A percentile compares a stretch with the other conserved stretches of the same genome.
phyloP scores from a whole-genome alignment of 352 stramenopile genomes.

The Globisporangium abappressorium region DNA sequence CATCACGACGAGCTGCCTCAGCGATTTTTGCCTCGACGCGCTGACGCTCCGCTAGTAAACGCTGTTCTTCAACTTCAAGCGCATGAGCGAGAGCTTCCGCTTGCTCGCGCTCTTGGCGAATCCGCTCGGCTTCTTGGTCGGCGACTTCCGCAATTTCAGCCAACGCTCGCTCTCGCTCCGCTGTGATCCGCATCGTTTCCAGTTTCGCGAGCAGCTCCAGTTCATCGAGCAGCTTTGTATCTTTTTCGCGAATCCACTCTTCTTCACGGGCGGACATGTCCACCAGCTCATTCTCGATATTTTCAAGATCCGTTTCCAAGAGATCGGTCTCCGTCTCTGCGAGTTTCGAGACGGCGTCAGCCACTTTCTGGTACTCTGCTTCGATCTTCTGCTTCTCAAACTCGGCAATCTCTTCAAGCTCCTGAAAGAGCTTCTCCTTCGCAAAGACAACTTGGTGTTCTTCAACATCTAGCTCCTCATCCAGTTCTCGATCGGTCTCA shows the following conservation, averaged over 20 bases:
- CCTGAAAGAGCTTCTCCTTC: slow-evolving; percentile 15
- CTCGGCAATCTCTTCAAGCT: background rate
- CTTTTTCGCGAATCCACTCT: slow-evolving; percentile 12
- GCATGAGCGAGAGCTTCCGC: slow-evolving; percentile 19
- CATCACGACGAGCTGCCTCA: background rate
- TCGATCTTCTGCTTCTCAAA: slow-evolving; percentile 12
- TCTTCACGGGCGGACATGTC: background rate
- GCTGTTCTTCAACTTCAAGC: slow-evolving; percentile 19
- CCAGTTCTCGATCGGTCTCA: slow-evolving; percentile 1
- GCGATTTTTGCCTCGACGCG: slow-evolving; percentile 27
- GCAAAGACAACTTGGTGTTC: slow-evolving; percentile 6
- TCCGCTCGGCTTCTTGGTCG: background rate
- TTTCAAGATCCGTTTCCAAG: background rate
- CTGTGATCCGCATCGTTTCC: slow-evolving; percentile 4
- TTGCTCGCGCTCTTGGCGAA: slow-evolving; percentile 9
- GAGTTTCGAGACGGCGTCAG: slow-evolving; percentile 9
- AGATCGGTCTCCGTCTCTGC: slow-evolving; percentile 1
- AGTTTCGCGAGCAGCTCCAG: slow-evolving; percentile 12
- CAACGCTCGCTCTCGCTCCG: slow-evolving; percentile 7
- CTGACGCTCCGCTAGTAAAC: slow-evolving; percentile 9
- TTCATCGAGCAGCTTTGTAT: slow-evolving; percentile 16
- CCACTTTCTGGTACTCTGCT: background rate
- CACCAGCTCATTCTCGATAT: slow-evolving; percentile 2
- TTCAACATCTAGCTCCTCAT: slow-evolving; percentile 16
- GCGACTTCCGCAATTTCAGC: background rate